Evolutionary conservation across 192 early-diverging fungal species (phyloP).

Genomic region (Globomyces pollinis-pini): DNA sequence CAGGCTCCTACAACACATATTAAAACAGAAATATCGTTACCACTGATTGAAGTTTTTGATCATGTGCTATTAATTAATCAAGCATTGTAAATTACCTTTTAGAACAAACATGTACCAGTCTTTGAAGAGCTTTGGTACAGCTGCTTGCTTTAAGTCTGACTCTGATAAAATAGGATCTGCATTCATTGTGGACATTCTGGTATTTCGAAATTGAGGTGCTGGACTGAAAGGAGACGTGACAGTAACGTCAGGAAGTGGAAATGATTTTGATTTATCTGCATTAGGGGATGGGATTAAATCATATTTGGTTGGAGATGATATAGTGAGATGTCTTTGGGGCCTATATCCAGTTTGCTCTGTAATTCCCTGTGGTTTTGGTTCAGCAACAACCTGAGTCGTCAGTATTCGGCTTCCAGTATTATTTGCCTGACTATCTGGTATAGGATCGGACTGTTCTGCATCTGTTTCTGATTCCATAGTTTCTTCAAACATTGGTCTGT

Average conservation of each 20-base stretch:
- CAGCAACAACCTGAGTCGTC: slow-evolving; percentile 3
- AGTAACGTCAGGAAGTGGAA: not conserved
- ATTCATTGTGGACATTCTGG: slow-evolving; percentile 7
- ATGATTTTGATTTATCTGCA: not conserved
- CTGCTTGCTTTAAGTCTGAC: not conserved
- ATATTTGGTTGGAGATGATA: not conserved
- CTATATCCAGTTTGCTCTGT: slow-evolving; percentile 3
- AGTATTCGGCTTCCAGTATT: not conserved
- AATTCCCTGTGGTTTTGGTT: slow-evolving; percentile 11
- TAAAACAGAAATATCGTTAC: slow-evolving; percentile 10
- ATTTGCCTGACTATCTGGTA: not conserved
- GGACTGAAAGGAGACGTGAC: slow-evolving; percentile 1
- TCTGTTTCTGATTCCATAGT: not conserved
- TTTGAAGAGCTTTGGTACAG: slow-evolving; percentile 12
- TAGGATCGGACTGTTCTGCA: not conserved
- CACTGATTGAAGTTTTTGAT: no score
- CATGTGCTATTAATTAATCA: no score
- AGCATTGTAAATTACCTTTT: slow-evolving; percentile 1
- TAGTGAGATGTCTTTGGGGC: not conserved
- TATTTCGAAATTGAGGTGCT: not conserved
- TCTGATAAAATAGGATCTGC: not conserved
- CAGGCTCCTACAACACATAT: slow-evolving; percentile 1
- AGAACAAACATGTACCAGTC: slow-evolving; percentile 3
- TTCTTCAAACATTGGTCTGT: slow-evolving; percentile 25
- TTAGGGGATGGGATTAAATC: not conserved